phyloP scores from a whole-genome alignment of 2,329 filamentous ascomycete species.

The Aspergillus fumigatiaffinis region DNA sequence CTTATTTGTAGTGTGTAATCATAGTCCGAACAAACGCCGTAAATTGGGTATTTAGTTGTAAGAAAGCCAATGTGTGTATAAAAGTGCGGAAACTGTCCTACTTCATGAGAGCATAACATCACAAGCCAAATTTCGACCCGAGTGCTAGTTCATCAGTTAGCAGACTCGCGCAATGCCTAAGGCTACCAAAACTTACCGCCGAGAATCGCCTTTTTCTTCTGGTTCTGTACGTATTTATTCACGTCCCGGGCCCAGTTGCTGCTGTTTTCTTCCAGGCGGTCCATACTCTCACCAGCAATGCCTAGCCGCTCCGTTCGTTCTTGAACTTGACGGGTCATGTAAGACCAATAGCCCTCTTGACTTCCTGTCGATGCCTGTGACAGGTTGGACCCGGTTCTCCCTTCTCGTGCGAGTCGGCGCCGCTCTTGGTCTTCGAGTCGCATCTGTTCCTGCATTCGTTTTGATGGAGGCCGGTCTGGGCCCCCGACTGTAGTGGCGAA shows the following conservation, averaged over 20 bases:
- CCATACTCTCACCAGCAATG: constrained; percentile 79
- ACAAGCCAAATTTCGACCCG: constrained; percentile 43
- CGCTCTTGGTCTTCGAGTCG: constrained; percentile 66
- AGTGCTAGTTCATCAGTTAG: constrained; percentile 27
- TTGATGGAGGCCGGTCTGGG: constrained; percentile 79
- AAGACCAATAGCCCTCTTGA: constrained; percentile 69
- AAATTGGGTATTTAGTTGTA: not conserved
- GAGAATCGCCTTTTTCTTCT: constrained; percentile 80
- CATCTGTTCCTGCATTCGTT: constrained; percentile 78
- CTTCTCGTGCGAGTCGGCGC: constrained; percentile 35
- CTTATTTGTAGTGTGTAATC: not conserved
- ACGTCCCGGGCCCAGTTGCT: constrained; percentile 83
- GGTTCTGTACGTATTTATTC: constrained; percentile 76
- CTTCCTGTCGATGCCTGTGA: constrained; percentile 31
- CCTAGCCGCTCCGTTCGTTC: constrained; percentile 86
- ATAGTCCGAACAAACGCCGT: not conserved
- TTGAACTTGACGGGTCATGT: constrained; percentile 80
- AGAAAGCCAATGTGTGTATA: not conserved
- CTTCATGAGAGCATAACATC: constrained; percentile 5
- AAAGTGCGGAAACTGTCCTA: not conserved
- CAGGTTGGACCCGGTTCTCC: constrained; percentile 26
- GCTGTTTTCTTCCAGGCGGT: constrained; percentile 74
- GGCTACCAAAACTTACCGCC: constrained; percentile 47
- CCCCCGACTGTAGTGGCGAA: constrained; percentile 60
- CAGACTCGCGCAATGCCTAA: not conserved